These are phyloP conservation scores for Inga laurina DNA, from an alignment of 306 rosid genomes.

Conservation along the genomic window DNA sequence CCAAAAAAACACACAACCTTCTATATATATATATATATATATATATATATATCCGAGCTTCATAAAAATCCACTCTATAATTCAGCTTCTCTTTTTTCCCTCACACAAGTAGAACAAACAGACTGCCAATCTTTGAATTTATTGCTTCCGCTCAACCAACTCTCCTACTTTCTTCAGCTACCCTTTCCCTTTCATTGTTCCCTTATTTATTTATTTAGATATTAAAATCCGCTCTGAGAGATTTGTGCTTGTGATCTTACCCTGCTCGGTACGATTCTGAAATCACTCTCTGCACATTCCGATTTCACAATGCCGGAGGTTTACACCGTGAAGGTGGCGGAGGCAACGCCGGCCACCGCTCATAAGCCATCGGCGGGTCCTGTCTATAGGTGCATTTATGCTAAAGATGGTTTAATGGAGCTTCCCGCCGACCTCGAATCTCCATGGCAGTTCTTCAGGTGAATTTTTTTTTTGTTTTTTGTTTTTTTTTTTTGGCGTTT, in stretches of 20 bases:
- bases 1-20: neutral
- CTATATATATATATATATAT: neutral
- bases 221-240: neutral
- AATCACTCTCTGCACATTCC: conserved; percentile 25
- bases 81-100: conserved; percentile 6
- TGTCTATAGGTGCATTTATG: conserved; percentile 78
- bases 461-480: neutral
- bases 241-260: neutral
- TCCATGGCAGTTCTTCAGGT: conserved; percentile 97
- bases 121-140: conserved; percentile 32
- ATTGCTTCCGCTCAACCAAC: conserved; percentile 61
- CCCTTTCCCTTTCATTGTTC: neutral
- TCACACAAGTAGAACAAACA: neutral
- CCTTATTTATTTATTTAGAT: neutral
- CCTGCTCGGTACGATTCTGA: conserved; percentile 1
- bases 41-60: neutral
- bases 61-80: conserved; percentile 31
- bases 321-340: conserved; percentile 72
- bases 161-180: conserved; percentile 16
- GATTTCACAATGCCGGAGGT: conserved; percentile 38
- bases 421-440: conserved; percentile 61
- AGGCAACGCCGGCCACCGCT: conserved; percentile 44
- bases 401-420: conserved; percentile 68
- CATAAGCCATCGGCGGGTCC: conserved; percentile 77
- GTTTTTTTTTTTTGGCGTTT: neutral